Base-by-base conservation (phyloP, 2,329 filamentous ascomycete species). In the Byssothecium circinans region DNA sequence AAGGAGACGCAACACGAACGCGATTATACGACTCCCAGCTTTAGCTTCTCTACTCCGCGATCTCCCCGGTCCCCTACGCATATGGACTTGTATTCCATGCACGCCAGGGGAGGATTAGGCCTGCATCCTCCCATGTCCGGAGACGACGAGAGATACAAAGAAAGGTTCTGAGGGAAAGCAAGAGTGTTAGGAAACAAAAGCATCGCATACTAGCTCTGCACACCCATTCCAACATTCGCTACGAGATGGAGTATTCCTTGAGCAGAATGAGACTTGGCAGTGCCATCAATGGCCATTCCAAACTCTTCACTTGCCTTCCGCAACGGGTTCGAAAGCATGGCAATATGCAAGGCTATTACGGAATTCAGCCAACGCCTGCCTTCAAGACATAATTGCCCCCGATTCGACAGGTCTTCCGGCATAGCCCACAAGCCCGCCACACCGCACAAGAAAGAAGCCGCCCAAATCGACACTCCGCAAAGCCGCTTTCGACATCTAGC, bases 1-100 rank as follows among this genome's bases (percentile, higher is more conserved):
- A 67, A 68, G 30, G 65, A 72, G 19, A 48, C 59, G 7, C 65
- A 74, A 40, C 63, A 71, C 41, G 57, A 67, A 19, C 63, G 72
- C 42, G 56, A 67, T 18, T 75, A 75, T 50, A 60, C 57, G 15
- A 68, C 67, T 18, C 71, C 72, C 2, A 65, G 45, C 0, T 56
- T 68, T 18, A 75, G 72, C 48, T 75, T 75, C 53, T 75, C 73
- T 2, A 61, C 65, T n/a, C 73, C 74, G 17, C 61, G 71, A 45
- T 59, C 69, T 7, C 73, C 74, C 17, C 61, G 71, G 43, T 58
- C 69, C 6, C 70, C 69, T 15, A 70, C 64, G 11, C 60, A 61
- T 30, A 43, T 50, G 35, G 47, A 60, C 5, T 52, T 54, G 29
- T 54, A 50, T 12, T 59, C 62, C 41, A 66, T 65, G 36, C 62